Conservation (phyloP, 176 grass and related monocot species). For the Avena insularis region DNA sequence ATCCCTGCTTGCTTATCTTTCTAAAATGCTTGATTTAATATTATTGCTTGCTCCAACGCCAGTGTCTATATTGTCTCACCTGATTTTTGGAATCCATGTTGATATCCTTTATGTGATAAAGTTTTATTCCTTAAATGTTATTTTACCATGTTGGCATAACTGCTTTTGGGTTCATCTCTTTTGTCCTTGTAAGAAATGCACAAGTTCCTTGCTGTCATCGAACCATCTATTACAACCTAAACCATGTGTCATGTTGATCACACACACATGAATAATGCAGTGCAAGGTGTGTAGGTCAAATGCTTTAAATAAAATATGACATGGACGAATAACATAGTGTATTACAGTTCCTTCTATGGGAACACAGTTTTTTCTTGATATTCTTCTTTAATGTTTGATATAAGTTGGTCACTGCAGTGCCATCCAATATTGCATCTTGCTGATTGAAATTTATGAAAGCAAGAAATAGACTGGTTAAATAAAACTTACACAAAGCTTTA, state of each 20-base stretch:
- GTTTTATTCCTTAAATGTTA: constrained; percentile 7
- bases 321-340: constrained; percentile 15
- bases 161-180: constrained; percentile 7
- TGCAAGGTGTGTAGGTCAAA: constrained; percentile 4
- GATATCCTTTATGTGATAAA: constrained; percentile 27
- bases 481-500: constrained; percentile 17
- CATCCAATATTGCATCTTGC: constrained; percentile 1
- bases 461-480: constrained; percentile 32
- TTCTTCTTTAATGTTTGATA: constrained; percentile 36
- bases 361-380: constrained; percentile 10
- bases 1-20: neutral
- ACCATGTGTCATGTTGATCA: neutral
- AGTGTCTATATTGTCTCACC: constrained; percentile 23
- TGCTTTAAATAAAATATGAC: constrained; percentile 21
- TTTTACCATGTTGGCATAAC: constrained; percentile 28
- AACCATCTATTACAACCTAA: constrained; percentile 21
- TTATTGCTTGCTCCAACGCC: constrained; percentile 18
- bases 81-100: constrained; percentile 28
- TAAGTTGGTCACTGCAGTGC: neutral
- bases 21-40: constrained; percentile 10
- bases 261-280: constrained; percentile 22
- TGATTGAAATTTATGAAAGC: constrained; percentile 26
- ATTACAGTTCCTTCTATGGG: constrained; percentile 17
- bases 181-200: constrained; percentile 21
- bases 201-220: constrained; percentile 5